Evolutionary conservation across 148 eudicot species (phyloP), one percentile per base, ranked within the genome.

Genomic region (Rheum nobile): DNA sequence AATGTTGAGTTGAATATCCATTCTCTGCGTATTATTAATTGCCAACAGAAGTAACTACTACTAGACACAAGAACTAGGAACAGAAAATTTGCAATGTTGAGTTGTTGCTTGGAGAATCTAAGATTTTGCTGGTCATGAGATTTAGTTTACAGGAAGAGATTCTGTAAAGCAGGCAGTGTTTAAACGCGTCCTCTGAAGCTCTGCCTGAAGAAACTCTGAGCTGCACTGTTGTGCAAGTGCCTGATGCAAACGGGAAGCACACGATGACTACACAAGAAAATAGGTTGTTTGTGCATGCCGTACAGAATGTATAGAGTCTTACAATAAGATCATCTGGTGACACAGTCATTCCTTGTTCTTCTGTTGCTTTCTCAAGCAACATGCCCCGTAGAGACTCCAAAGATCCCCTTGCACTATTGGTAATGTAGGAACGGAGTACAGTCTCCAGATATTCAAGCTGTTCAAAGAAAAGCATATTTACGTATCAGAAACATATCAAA

Each of bases 401-500:
- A 72, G 96, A 90, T 39, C 89, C 91, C 34, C 96, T 90, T 37
- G 97, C 99, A 22, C 85, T 93, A 47, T 80, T 75, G 28, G 97
- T 90, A 37, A 95, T 86, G 81, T 95, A 90, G 13, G 89, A 91
- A 81, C 86, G 87, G 74, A 95, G 80, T 78, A 95, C 84, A 35
- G 97, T 95, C 89, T 95, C 99, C 57, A 95, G 90, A 79, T 95
- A 95, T 76, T 92, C 96, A 77, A 95, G 97, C 99, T 95, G 96
- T 65, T 16, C 4, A 13, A 65, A 65, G 6, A 29, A 5, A 11
- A 41, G 32, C 48, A 71, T 41, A 71, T 71, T 32, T 0, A 34
- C 12, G 6, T 41, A 38, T 59, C 35, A 59, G 34, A 17, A n/a
- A 28, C 35, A 4, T 19, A 28, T 61, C 35, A 3, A 61, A 61